Conservation (phyloP, 2,329 filamentous ascomycete species). For the Monosporascus sp. region DNA sequence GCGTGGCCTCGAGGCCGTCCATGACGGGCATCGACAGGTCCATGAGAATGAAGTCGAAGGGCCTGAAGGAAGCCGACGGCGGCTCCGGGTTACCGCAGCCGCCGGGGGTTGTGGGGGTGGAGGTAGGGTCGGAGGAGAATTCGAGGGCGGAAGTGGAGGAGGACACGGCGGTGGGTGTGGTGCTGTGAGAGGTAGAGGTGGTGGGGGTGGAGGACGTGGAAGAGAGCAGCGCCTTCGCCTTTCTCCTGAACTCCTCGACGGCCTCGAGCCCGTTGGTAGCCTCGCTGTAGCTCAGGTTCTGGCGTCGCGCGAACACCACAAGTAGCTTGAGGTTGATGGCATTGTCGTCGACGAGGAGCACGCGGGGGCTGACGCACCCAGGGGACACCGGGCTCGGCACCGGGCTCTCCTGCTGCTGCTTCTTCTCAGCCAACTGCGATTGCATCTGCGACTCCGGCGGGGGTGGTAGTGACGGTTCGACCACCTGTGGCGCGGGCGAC, state of each 20-base stretch:
- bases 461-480: too few relatives aligned
- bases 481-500: too few relatives aligned
- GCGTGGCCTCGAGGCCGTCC: slow-evolving; percentile 44
- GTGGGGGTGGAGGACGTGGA: slow-evolving; percentile 1
- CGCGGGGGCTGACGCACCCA: slow-evolving; percentile 9
- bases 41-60: slow-evolving; percentile 34
- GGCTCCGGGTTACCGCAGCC: neutral
- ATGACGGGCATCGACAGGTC: slow-evolving; percentile 54
- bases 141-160: too few relatives aligned
- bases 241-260: slow-evolving; percentile 32
- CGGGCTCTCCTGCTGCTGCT: neutral
- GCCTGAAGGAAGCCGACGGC: neutral
- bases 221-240: slow-evolving; percentile 15
- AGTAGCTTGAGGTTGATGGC: slow-evolving; percentile 37
- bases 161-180: neutral
- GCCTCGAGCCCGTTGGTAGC: slow-evolving; percentile 43
- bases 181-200: neutral
- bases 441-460: neutral
- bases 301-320: slow-evolving; percentile 36
- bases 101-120: neutral
- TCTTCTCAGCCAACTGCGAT: neutral
- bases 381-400: slow-evolving; percentile 1
- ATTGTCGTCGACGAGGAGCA: slow-evolving; percentile 38
- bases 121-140: too few relatives aligned
- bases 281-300: slow-evolving; percentile 33